A percentile compares a stretch with the other conserved stretches of the same genome.
These are phyloP conservation scores for Aspergillus nidulans DNA, from an alignment of 495 filamentous ascomycete genomes.

Conservation along the genomic window DNA sequence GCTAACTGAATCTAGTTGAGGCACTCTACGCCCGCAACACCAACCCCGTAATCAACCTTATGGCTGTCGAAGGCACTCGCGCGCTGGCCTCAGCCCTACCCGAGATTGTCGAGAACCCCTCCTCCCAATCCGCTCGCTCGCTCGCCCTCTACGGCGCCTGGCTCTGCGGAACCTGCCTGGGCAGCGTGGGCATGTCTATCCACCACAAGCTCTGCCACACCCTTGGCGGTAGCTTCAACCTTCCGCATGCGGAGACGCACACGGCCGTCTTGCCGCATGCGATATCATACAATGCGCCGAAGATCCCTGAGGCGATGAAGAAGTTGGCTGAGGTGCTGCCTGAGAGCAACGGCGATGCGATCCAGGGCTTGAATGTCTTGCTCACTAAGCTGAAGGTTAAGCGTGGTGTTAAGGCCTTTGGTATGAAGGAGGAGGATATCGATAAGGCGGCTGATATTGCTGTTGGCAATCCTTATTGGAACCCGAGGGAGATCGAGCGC, in stretches of 20 bases:
- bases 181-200: slow-evolving; percentile 64
- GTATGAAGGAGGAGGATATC: slow-evolving; percentile 63
- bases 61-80: slow-evolving; percentile 54
- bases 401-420: slow-evolving; percentile 53
- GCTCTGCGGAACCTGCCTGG: slow-evolving; percentile 61
- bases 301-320: slow-evolving; percentile 55
- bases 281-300: slow-evolving; percentile 63
- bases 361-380: slow-evolving; percentile 58
- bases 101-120: slow-evolving; percentile 47
- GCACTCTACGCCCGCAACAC: slow-evolving; percentile 61
- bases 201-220: slow-evolving; percentile 72
- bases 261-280: slow-evolving; percentile 65
- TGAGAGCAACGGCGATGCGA: slow-evolving; percentile 54
- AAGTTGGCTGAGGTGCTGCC: slow-evolving; percentile 55
- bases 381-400: slow-evolving; percentile 54
- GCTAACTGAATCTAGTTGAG: slow-evolving; percentile 44
- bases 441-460: slow-evolving; percentile 65
- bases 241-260: slow-evolving; percentile 68
- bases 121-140: slow-evolving; percentile 47
- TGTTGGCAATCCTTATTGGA: slow-evolving; percentile 60
- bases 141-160: slow-evolving; percentile 61
- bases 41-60: slow-evolving; percentile 55
- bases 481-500: slow-evolving; percentile 56
- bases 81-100: slow-evolving; percentile 54
- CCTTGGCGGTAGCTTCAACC: slow-evolving; percentile 62